Evolutionary conservation across 192 early-diverging fungal genomes (phyloP), one percentile per base, ranked within the genome.

Genomic region (Entrophospora sp.): DNA sequence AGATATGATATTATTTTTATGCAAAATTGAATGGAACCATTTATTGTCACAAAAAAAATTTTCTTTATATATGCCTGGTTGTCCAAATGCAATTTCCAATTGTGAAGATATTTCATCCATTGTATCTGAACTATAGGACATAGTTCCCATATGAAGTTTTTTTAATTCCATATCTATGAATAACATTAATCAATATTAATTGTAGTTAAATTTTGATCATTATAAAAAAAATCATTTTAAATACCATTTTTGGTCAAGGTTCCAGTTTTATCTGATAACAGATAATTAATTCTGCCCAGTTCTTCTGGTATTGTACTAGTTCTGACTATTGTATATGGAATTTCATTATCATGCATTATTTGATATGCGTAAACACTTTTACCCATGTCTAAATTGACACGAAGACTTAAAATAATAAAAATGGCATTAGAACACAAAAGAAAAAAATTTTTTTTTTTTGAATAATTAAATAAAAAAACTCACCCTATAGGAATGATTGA

Each of bases 221-320:
- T 9, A n/a, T n/a, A n/a, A n/a, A n/a, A n/a, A n/a, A n/a, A 55
- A 20, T 30, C 4, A n/a, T 56, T 16, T 30, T 37, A 35, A 25
- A 58, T 81, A 88, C 87, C 89, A 72, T 97, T 97, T 64, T 91
- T 77, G 14, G 95, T 97, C 70, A 97, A 70, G 20, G 95, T 97
- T 28, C 95, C 95, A 2, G 95, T 97, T 73, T 97, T 97, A 72
- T 97, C 95, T 0, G 93, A 89, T 52, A 97, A 70, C 22, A 95
- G 73, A 70, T 96, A 97, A 61, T 92, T 91, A 30, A 97, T 88
- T 31, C 95, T 81, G 13, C 95, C 95, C 5, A 97, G 81, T 74
- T 96, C 95, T 69, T 97, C 95, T 31, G 95, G 95, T 28, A 97
- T 90, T 40, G 92, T 96, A 51, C 89, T 91, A 10, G 92, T 97